phyloP scores from a whole-genome alignment of 1,284 basidiomycete genomes.

The Xerocomus amazonicus region DNA sequence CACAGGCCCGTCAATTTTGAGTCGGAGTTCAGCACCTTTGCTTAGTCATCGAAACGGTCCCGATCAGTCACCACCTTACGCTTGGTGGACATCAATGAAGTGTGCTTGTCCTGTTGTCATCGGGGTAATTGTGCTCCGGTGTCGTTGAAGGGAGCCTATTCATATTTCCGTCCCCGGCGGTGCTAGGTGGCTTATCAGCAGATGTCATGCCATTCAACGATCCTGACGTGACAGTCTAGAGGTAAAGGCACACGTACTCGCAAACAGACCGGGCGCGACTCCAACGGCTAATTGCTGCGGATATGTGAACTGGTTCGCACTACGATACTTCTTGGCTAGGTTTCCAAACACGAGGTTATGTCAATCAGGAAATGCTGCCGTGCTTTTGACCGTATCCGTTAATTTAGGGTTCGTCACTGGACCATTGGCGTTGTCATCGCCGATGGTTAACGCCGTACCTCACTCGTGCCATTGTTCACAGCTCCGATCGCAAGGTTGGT shows the following conservation, averaged over 20 bases:
- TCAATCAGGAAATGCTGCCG: slow-evolving; percentile 27
- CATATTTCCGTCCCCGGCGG: slow-evolving; percentile 27
- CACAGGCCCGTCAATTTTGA: not conserved
- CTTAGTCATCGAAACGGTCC: not conserved
- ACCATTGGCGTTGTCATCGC: slow-evolving; percentile 15
- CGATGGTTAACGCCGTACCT: slow-evolving; percentile 26
- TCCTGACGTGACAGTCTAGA: slow-evolving; percentile 7
- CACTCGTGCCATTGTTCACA: slow-evolving; percentile 12
- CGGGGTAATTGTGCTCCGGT: slow-evolving; percentile 9
- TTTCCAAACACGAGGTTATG: slow-evolving; percentile 21
- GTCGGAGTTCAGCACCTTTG: slow-evolving; percentile 1
- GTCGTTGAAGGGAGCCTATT: slow-evolving; percentile 3
- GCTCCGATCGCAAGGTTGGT: slow-evolving; percentile 14
- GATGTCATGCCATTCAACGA: slow-evolving; percentile 6
- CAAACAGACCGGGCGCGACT: slow-evolving; percentile 20
- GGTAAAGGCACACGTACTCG: slow-evolving; percentile 14
- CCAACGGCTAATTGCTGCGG: slow-evolving; percentile 17
- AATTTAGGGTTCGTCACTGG: slow-evolving; percentile 30
- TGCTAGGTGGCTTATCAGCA: slow-evolving; percentile 12
- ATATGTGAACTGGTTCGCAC: slow-evolving; percentile 10
- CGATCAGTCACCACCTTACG: not conserved
- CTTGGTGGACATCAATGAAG: too few species aligned
- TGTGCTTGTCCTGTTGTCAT: not conserved
- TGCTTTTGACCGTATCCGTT: slow-evolving; percentile 31
- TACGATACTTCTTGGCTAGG: slow-evolving; percentile 19